phyloP scores from a whole-genome alignment of 176 grass and related monocot genomes.

The Phyllostachys edulis region DNA sequence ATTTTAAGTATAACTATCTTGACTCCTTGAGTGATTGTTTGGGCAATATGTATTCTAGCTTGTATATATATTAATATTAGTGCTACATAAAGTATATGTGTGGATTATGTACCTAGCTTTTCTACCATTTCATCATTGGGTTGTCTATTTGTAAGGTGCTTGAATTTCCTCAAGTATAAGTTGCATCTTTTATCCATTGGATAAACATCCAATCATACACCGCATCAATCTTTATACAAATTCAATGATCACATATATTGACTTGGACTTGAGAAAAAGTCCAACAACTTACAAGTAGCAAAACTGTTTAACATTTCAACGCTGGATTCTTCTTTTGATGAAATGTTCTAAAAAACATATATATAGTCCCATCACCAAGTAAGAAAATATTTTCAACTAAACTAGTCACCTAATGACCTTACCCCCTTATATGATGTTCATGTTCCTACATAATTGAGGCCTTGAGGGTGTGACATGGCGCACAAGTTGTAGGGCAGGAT shows the following conservation, averaged over 20 bases:
- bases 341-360: neutral
- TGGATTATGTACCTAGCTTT: neutral
- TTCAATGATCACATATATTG: no score
- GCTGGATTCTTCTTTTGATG: neutral
- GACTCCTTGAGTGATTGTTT: constrained; percentile 7
- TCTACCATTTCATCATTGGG: neutral
- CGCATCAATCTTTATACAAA: no score
- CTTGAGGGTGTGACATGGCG: neutral
- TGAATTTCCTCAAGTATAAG: no score
- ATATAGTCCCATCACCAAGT: neutral
- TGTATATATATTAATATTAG: no score
- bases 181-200: no score
- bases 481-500: neutral
- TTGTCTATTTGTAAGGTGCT: no score
- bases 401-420: neutral
- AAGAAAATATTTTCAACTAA: neutral
- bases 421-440: neutral
- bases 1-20: neutral
- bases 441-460: neutral
- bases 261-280: no score
- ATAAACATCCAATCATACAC: no score
- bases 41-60: neutral
- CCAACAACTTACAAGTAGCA: no score
- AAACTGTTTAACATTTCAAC: neutral
- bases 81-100: neutral